Base-by-base conservation (phyloP, 139 green algal genomes). In the Tetradesmus lagerheimii region DNA sequence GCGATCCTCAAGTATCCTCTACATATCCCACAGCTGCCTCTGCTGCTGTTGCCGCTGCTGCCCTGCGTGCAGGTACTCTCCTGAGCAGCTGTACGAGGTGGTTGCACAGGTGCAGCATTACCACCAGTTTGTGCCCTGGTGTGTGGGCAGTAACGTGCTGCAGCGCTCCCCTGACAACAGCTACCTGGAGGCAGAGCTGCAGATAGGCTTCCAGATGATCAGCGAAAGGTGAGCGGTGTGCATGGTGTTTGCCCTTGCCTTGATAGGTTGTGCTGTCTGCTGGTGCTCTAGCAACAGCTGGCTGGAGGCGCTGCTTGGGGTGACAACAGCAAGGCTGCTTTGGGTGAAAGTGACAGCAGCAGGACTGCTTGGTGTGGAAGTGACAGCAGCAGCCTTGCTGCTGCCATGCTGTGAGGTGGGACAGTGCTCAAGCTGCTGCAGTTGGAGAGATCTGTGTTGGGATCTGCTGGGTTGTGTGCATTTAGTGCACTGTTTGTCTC, bases 81-180 rank as follows among this genome's bases (percentile, higher is more conserved):
- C 94, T 4, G 87, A 96, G 85, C 93, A 98, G 88, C 87, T 99
- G 83, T 99, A 95, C 62, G 89, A 90, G 6, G 97, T 99, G 4
- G 97, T 99, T 18, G 94, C 96, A 0, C 90, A 92, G 1, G 97
- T 99, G 53, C 93, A 98, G 37, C 47, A 96, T 39, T 99, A 99
- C 88, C 38, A 93, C 37, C 83, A 96, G 75, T 99, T 99, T 93
- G 96, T 99, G 47, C 97, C 97, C 1, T 99, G 97, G 96, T 99
- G 97, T 87, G 87, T 94, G 71, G 80, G 83, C 20, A 97, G 93
- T 0, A 80, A 83, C 2, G 90, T 99, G 25, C 80, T 95, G 16
- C 84, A 71, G 29, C 43, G 79, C 12, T 38, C 3, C 0, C 80
- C 74, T 14, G 87, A 92, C 62, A 74, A 64, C 34, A 84, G 38